These are phyloP conservation scores for Penicillium decumbens DNA, from an alignment of 2,329 filamentous ascomycete species.

Conservation along the genomic window DNA sequence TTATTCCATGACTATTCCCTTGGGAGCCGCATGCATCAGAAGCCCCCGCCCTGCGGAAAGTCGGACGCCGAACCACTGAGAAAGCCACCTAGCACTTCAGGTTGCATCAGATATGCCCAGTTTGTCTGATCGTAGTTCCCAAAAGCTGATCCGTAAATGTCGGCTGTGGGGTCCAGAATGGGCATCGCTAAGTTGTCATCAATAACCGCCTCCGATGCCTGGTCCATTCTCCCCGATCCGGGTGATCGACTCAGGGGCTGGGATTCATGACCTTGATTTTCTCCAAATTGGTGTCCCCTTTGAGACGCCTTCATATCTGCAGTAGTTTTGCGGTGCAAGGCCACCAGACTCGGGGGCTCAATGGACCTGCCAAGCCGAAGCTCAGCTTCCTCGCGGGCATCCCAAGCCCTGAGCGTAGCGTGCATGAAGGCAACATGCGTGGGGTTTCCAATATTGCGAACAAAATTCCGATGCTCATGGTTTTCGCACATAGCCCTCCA, in stretches of 20 bases:
- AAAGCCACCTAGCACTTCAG: background rate
- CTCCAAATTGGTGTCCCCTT: background rate
- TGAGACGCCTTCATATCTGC: background rate
- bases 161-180: background rate
- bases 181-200: background rate
- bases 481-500: conserved; percentile 56
- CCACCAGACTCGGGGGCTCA: conserved; percentile 4
- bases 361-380: conserved; percentile 40
- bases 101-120: background rate
- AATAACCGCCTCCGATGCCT: background rate
- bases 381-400: conserved; percentile 51
- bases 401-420: conserved; percentile 61
- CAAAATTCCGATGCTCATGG: conserved; percentile 49
- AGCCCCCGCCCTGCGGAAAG: background rate
- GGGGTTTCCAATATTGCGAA: conserved; percentile 46
- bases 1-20: too few relatives aligned
- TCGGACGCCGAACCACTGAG: background rate
- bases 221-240: background rate
- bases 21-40: background rate
- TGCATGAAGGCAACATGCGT: conserved; percentile 43
- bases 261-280: background rate
- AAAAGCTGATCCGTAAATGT: background rate
- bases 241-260: background rate
- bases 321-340: background rate
- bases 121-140: background rate